Evolutionary conservation across 225 moss, liverwort and hornwort genomes (phyloP).

Genomic region (Bryoerythrophyllum caledonicum): DNA sequence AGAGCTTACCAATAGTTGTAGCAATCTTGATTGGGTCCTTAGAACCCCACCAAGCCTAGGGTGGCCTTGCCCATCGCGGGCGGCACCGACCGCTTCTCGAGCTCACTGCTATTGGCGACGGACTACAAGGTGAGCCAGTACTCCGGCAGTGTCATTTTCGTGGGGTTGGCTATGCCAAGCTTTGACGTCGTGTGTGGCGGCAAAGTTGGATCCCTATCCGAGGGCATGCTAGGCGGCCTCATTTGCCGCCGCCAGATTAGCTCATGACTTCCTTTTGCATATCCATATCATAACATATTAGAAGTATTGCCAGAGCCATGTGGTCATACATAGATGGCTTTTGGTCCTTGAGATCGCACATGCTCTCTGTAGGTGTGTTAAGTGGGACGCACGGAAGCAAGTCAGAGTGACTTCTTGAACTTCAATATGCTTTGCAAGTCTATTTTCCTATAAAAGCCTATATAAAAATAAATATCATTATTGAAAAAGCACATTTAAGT

Average conservation of each 20-base stretch:
- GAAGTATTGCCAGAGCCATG: not conserved
- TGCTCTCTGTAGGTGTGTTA: not conserved
- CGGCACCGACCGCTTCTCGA: constrained; percentile 15
- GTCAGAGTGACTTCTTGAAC: not conserved
- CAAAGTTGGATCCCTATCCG: not conserved
- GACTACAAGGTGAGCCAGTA: constrained; percentile 16
- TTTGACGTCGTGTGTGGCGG: constrained; percentile 6
- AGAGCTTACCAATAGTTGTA: too few relatives aligned
- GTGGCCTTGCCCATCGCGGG: constrained; percentile 14
- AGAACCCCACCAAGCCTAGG: not conserved
- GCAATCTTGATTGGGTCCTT: too few relatives aligned
- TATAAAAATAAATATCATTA: not conserved
- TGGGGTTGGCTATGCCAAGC: too few relatives aligned
- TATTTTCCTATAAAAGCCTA: not conserved
- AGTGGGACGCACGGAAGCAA: not conserved
- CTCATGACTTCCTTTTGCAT: not conserved
- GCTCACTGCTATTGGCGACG: not conserved
- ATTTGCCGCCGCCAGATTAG: not conserved
- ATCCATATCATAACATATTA: not conserved
- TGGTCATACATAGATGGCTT: not conserved
- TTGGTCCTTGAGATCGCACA: not conserved
- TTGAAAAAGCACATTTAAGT: too few relatives aligned
- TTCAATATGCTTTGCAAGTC: too few relatives aligned
- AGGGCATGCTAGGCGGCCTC: not conserved
- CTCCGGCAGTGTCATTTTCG: not conserved